Conservation (phyloP, 2,329 filamentous ascomycete genomes). For the Chaetoscypha palmicola region DNA sequence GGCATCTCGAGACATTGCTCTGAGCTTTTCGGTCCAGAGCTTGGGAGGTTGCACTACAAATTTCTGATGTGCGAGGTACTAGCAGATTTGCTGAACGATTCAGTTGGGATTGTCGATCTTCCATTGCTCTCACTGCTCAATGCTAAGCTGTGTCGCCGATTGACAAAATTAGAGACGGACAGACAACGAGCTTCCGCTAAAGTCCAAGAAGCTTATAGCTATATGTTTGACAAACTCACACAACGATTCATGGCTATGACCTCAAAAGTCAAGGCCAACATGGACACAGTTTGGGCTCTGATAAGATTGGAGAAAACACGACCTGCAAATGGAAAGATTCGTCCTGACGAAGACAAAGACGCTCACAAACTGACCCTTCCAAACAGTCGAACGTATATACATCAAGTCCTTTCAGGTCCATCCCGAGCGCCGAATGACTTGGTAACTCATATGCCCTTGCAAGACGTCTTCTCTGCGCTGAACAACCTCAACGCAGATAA, state of each 20-base stretch:
- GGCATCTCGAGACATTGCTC: conserved; percentile 45
- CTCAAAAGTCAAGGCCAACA: conserved; percentile 20
- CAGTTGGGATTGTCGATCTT: conserved; percentile 19
- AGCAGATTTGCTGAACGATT: conserved; percentile 38
- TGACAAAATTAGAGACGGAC: conserved; percentile 49
- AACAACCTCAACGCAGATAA: background rate
- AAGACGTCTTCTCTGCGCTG: conserved; percentile 4
- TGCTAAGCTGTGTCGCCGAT: conserved; percentile 48
- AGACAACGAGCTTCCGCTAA: conserved; percentile 12
- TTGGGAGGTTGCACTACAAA: conserved; percentile 49
- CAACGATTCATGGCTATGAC: conserved; percentile 29
- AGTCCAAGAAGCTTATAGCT: conserved; percentile 19
- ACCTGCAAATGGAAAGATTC: conserved; percentile 36
- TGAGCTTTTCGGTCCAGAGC: conserved; percentile 32
- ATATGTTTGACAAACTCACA: conserved; percentile 27
- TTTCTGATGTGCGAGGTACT: conserved; percentile 44
- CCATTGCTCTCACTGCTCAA: conserved; percentile 37
- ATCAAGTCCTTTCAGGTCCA: conserved; percentile 6
- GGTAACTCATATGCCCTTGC: background rate
- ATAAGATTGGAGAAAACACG: conserved; percentile 36
- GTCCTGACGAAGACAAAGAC: conserved; percentile 30
- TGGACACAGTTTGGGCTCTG: conserved; percentile 34
- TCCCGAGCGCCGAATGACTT: conserved; percentile 1
- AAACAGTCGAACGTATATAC: conserved; percentile 35
- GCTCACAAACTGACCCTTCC: conserved; percentile 34